Evolutionary conservation across 2,329 filamentous ascomycete species (phyloP).

Genomic region (Calonectria pseudoreteaudii): DNA sequence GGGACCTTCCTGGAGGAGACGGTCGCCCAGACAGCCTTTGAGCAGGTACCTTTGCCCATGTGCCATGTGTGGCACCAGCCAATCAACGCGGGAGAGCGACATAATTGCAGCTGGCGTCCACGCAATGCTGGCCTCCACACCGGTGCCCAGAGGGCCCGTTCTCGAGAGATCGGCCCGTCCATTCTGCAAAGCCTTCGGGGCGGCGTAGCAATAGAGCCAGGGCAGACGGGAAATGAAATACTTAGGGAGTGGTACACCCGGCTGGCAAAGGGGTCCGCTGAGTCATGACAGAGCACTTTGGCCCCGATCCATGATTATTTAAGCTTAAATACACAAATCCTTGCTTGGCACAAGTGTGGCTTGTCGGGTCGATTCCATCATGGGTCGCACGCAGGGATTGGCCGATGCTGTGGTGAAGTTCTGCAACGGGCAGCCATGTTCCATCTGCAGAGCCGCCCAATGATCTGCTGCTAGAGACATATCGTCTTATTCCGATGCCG

Average conservation of each 20-base stretch:
- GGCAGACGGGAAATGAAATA: background rate
- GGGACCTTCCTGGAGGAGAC: slow-evolving; percentile 16
- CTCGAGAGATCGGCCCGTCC: slow-evolving; percentile 1
- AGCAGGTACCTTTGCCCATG: background rate
- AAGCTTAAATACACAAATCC: slow-evolving; percentile 24
- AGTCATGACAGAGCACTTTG: background rate
- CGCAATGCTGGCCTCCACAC: slow-evolving; percentile 24
- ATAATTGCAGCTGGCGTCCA: slow-evolving; percentile 10
- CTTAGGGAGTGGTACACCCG: background rate
- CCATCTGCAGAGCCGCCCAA: background rate
- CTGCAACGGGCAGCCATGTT: background rate
- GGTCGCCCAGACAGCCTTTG: slow-evolving; percentile 14
- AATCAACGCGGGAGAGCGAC: slow-evolving; percentile 33
- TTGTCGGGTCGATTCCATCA: slow-evolving; percentile 1
- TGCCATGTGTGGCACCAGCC: slow-evolving; percentile 8
- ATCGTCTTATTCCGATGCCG: background rate
- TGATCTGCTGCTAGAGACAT: slow-evolving; percentile 2
- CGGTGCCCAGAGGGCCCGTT: slow-evolving; percentile 12
- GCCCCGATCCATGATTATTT: slow-evolving; percentile 6
- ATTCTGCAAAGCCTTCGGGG: slow-evolving; percentile 5
- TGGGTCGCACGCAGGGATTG: slow-evolving; percentile 10
- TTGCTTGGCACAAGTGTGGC: slow-evolving; percentile 11
- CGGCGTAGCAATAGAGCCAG: background rate
- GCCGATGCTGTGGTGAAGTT: background rate
- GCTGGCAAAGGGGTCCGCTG: background rate